Evolutionary conservation across 192 early-diverging fungal species (phyloP).

Genomic region (Coemansia sp.): DNA sequence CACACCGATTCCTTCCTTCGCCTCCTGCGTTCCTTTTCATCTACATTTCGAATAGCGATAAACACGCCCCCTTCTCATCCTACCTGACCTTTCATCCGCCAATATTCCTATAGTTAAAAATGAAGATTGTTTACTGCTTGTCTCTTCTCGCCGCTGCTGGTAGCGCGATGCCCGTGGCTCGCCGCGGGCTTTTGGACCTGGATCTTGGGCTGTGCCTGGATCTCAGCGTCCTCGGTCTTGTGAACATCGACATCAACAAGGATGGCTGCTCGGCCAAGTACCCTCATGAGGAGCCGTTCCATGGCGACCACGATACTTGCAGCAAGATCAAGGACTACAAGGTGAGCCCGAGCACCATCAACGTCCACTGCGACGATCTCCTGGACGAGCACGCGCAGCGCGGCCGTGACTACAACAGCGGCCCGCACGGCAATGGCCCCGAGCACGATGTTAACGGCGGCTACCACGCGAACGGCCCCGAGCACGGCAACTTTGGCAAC

Average conservation of each 20-base stretch:
- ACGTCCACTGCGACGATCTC: not conserved
- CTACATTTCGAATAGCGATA: too few species aligned
- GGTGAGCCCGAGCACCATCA: not conserved
- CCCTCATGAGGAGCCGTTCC: slow-evolving; percentile 12
- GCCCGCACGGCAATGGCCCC: not conserved
- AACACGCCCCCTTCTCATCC: too few species aligned
- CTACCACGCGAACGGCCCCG: not conserved
- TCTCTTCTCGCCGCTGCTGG: slow-evolving; percentile 7
- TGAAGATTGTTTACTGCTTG: slow-evolving; percentile 22
- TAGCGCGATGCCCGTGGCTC: slow-evolving; percentile 9
- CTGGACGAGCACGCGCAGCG: not conserved
- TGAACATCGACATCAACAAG: slow-evolving; percentile 31
- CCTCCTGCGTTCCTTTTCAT: too few species aligned
- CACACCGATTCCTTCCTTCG: too few species aligned
- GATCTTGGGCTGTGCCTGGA: slow-evolving; percentile 38
- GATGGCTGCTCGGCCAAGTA: slow-evolving; percentile 20
- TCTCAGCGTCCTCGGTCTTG: slow-evolving; percentile 29
- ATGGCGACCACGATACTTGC: not conserved
- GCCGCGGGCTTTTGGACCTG: slow-evolving; percentile 28
- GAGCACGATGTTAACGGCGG: not conserved
- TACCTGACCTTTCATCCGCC: too few species aligned
- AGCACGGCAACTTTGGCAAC: too few species aligned
- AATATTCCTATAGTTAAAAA: too few species aligned
- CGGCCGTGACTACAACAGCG: not conserved
- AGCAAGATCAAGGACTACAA: slow-evolving; percentile 4